phyloP scores from a whole-genome alignment of 306 rosid species.

The Dalbergia cultrata region DNA sequence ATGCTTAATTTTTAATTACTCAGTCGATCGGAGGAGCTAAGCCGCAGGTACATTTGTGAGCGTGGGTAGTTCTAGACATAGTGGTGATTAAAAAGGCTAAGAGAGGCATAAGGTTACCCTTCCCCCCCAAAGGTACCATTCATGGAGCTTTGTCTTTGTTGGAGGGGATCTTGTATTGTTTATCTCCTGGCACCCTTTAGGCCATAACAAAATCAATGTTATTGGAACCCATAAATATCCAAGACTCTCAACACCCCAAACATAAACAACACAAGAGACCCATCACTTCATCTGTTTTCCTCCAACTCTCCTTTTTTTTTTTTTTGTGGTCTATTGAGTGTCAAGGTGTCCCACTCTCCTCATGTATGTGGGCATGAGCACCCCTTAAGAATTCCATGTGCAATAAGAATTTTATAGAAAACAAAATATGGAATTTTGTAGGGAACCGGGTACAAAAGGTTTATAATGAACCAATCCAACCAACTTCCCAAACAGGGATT shows the following conservation, averaged over 20 bases:
- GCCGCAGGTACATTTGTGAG: no score
- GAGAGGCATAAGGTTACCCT: constrained; percentile 1
- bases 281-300: no score
- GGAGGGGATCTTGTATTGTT: neutral
- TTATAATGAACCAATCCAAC: neutral
- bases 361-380: neutral
- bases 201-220: neutral
- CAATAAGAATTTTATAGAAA: constrained; percentile 5
- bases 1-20: no score
- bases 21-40: no score
- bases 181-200: neutral
- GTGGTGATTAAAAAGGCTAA: neutral
- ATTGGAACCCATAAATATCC: no score
- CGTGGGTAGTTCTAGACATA: constrained; percentile 1
- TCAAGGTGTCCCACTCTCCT: neutral
- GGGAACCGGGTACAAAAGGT: constrained; percentile 26
- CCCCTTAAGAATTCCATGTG: neutral
- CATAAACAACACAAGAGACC: no score
- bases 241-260: no score
- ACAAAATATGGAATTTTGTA: constrained; percentile 22
- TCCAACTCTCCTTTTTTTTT: no score
- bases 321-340: no score
- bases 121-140: neutral
- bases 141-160: constrained; percentile 29
- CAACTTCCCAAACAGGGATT: constrained; percentile 35